These are phyloP conservation scores for Quercus tomentella DNA, from an alignment of 331 rosid species.

Conservation along the genomic window DNA sequence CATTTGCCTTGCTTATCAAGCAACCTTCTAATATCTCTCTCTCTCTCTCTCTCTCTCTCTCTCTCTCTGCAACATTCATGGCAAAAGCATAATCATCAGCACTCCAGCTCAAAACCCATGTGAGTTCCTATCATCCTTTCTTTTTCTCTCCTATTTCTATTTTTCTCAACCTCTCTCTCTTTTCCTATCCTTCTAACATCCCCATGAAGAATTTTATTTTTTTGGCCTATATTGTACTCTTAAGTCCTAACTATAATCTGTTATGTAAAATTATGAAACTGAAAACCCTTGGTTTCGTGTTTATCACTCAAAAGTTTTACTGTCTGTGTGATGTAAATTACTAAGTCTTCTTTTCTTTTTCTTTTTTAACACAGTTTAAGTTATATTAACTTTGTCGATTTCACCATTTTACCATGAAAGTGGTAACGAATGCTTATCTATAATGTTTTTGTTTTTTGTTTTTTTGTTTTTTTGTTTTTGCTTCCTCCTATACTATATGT, in stretches of 20 bases:
- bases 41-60: conserved; percentile 20
- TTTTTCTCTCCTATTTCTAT: conserved; percentile 25
- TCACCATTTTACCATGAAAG: background rate
- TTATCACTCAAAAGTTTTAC: conserved; percentile 36
- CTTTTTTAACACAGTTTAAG: background rate
- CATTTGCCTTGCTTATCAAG: conserved; percentile 90
- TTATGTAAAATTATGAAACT: conserved; percentile 13
- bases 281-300: conserved; percentile 33
- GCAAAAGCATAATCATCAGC: conserved; percentile 79
- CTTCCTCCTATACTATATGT: background rate
- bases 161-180: conserved; percentile 10
- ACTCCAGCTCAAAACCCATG: conserved; percentile 87
- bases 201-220: conserved; percentile 1
- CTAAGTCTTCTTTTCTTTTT: background rate
- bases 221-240: background rate
- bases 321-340: background rate
- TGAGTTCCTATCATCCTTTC: conserved; percentile 58
- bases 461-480: too few species aligned
- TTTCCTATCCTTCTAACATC: background rate
- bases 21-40: conserved; percentile 42
- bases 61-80: conserved; percentile 72
- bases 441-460: background rate
- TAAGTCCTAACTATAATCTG: conserved; percentile 13
- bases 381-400: background rate
- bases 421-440: background rate